Base-by-base conservation (phyloP, 169 alveolate species). In the Besnoitia besnoiti region DNA sequence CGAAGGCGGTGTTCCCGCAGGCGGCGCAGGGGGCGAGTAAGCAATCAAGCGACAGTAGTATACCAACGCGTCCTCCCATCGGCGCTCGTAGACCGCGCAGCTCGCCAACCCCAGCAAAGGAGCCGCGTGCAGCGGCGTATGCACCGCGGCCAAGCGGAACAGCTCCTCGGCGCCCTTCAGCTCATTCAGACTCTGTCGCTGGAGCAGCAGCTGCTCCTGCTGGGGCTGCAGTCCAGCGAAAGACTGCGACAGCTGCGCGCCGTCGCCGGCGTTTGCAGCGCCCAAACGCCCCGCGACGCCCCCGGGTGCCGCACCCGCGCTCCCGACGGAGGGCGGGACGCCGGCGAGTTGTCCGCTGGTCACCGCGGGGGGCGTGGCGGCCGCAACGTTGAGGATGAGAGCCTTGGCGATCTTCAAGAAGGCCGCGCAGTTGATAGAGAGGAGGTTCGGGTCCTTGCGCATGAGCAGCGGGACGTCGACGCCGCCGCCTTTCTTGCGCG, bases 41-140 rank as follows among this genome's bases (percentile, higher is more conserved):
- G 92, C 92, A 19, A 88, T 46, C 33, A 88, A 75, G 40, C 87
- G 85, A 35, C 85, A 47, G 73, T 88, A 88, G 47, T 39, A 35
- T 50, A 47, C 30, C 50, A 62, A 51, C 8, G 92, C 92, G 37
- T 61, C 92, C 12, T 73, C 85, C 85, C 85, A 88, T 47, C 92
- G 47, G 49, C 92, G 92, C 76, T 88, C 85, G 85, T 59, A 77
- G 61, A 88, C 92, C 10, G 92, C 92, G 92, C 92, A 88, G 55
- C 85, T 49, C 33, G 92, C 92, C 33, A 88, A 51, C 87, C 92
- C 92, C 76, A 88, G 79, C n/a, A 59, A 50, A 10, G 92, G 85
- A 46, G 87, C 87, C 30, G 87, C 77, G 24, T 88, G 92, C 37
- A 40, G 77, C 47, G 92, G 92, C 37, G 59, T 46, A 10, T 61